Evolutionary conservation across 441 rosid species (phyloP).

Genomic region (Breynia disticha): DNA sequence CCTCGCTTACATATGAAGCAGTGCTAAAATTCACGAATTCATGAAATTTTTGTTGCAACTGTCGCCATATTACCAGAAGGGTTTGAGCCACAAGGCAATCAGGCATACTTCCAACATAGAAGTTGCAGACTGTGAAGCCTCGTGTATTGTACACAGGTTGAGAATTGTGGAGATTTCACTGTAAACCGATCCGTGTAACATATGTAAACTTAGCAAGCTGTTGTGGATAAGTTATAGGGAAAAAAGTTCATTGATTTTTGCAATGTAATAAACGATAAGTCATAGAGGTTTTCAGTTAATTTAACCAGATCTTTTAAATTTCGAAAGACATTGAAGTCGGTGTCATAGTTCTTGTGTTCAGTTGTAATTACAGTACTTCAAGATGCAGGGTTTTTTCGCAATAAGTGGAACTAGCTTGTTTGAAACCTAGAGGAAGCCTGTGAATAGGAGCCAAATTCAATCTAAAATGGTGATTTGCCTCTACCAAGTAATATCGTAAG

Average conservation of each 20-base stretch:
- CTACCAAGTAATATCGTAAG: too few species aligned
- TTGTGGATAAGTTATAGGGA: slow-evolving; percentile 7
- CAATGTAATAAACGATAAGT: slow-evolving; percentile 14
- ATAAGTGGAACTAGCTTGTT: too few species aligned
- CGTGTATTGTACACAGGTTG: slow-evolving; percentile 14
- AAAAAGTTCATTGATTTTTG: slow-evolving; percentile 8
- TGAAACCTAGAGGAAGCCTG: too few species aligned
- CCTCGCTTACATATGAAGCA: slow-evolving; percentile 72
- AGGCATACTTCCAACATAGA: too few species aligned
- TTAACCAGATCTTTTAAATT: too few species aligned
- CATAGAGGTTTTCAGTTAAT: slow-evolving; percentile 8
- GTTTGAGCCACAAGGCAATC: too few species aligned
- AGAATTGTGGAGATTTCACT: slow-evolving; percentile 16
- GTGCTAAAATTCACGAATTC: slow-evolving; percentile 5
- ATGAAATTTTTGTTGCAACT: slow-evolving; percentile 4
- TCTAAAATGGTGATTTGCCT: too few species aligned
- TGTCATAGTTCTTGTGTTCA: background rate
- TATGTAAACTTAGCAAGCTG: slow-evolving; percentile 9
- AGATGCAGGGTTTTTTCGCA: too few species aligned
- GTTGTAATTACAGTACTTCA: too few species aligned
- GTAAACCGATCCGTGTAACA: slow-evolving; percentile 16
- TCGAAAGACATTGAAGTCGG: too few species aligned
- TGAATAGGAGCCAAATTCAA: too few species aligned
- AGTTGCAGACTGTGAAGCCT: slow-evolving; percentile 7
- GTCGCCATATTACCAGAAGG: slow-evolving; percentile 1